Conservation (phyloP, 306 rosid genomes). For the Cucurbita moschata region DNA sequence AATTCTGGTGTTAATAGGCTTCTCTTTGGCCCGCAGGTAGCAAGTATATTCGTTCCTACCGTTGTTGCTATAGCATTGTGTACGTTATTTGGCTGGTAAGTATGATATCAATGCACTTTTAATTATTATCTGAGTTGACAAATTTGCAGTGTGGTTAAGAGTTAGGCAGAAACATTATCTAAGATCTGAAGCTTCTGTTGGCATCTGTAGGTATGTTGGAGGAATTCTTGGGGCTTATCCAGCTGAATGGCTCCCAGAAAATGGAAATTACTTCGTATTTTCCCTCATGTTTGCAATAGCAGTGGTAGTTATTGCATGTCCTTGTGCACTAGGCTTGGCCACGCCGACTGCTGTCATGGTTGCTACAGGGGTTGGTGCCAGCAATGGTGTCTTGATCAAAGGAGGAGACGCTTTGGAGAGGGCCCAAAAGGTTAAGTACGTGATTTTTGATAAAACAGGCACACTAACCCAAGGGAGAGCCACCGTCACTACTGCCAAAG, state of each 20-base stretch:
- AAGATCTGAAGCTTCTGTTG: not conserved
- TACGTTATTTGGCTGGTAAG: conserved; percentile 75
- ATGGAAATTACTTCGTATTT: conserved; percentile 85
- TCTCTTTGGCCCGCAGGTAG: conserved; percentile 51
- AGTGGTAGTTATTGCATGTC: conserved; percentile 95
- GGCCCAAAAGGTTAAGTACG: conserved; percentile 80
- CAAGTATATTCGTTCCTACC: conserved; percentile 87
- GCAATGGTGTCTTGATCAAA: conserved; percentile 86
- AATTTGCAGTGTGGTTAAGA: not conserved
- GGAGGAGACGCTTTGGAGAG: conserved; percentile 97
- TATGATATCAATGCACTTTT: not conserved
- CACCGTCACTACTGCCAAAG: conserved; percentile 60
- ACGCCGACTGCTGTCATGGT: conserved; percentile 99
- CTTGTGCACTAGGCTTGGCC: conserved; percentile 98
- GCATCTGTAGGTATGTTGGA: conserved; percentile 50
- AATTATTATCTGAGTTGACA: not conserved
- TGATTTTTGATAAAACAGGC: conserved; percentile 94
- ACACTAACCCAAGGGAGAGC: conserved; percentile 96
- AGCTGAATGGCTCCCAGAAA: conserved; percentile 67
- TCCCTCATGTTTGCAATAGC: conserved; percentile 97
- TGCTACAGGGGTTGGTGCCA: conserved; percentile 98
- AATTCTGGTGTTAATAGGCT: conserved; percentile 5
- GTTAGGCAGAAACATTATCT: not conserved
- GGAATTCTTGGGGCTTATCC: conserved; percentile 82
- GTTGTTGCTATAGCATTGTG: conserved; percentile 65